Evolutionary conservation across 2,329 filamentous ascomycete genomes (phyloP).

Genomic region (Pseudogymnoascus verrucosus): DNA sequence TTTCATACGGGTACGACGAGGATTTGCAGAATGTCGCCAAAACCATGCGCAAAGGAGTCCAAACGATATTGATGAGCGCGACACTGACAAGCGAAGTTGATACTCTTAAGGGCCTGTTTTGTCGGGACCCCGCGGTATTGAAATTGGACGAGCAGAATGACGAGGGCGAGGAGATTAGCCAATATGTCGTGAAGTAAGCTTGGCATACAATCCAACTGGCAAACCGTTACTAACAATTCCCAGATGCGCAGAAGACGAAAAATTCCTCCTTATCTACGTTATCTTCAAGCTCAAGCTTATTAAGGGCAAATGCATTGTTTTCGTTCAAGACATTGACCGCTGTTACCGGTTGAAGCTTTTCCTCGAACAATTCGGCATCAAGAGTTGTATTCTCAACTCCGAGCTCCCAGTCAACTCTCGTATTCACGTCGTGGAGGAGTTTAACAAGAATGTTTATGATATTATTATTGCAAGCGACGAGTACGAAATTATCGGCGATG

Average conservation of each 20-base stretch:
- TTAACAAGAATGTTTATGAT: conserved; percentile 94
- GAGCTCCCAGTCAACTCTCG: conserved; percentile 89
- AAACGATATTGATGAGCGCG: conserved; percentile 89
- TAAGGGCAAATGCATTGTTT: conserved; percentile 82
- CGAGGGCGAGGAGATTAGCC: conserved; percentile 67
- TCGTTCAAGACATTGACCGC: conserved; percentile 78
- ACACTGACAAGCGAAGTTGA: conserved; percentile 86
- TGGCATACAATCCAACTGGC: neutral
- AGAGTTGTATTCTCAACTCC: conserved; percentile 87
- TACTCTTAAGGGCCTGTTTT: conserved; percentile 76
- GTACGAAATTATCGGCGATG: conserved; percentile 69
- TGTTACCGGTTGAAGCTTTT: conserved; percentile 93
- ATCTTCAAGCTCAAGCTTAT: conserved; percentile 93
- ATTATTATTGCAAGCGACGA: conserved; percentile 97
- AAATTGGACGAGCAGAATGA: conserved; percentile 78
- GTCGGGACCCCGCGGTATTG: conserved; percentile 68
- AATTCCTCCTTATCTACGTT: conserved; percentile 85
- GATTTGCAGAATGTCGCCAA: conserved; percentile 75
- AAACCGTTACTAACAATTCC: conserved; percentile 17
- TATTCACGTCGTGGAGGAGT: conserved; percentile 92
- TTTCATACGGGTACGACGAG: conserved; percentile 90
- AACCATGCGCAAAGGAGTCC: conserved; percentile 72
- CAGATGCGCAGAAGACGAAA: conserved; percentile 90
- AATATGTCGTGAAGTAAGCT: conserved; percentile 73
- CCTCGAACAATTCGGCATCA: conserved; percentile 92